A percentile compares a stretch with the other conserved stretches of the same genome.
Evolutionary conservation across 495 filamentous ascomycete genomes (phyloP).

Genomic region (Lineolata rhizophorae): DNA sequence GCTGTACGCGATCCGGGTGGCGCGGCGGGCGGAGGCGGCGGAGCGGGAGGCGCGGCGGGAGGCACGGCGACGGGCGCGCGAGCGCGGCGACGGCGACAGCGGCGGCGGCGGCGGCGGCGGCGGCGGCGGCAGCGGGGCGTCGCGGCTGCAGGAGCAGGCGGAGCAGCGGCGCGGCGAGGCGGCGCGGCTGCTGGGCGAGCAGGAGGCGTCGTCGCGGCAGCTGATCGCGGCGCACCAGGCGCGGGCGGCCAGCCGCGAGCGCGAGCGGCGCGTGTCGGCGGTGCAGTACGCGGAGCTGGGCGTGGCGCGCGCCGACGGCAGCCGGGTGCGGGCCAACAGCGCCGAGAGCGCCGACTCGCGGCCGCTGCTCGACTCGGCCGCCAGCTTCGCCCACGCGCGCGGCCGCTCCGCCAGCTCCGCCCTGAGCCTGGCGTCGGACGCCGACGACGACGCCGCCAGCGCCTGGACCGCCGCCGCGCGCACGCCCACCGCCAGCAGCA

Average conservation of each 20-base stretch:
- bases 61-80: slow-evolving; percentile 43
- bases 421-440: not conserved
- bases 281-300: slow-evolving; percentile 77
- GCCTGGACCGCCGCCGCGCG: not conserved
- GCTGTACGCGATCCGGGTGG: slow-evolving; percentile 60
- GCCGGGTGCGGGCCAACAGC: slow-evolving; percentile 37
- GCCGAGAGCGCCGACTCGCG: slow-evolving; percentile 1
- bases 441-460: not conserved
- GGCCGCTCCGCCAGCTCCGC: not conserved
- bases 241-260: slow-evolving; percentile 17
- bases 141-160: slow-evolving; percentile 30
- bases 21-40: slow-evolving; percentile 49
- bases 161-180: slow-evolving; percentile 17
- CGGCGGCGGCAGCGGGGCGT: slow-evolving; percentile 40
- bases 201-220: slow-evolving; percentile 2
- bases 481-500: not conserved
- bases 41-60: slow-evolving; percentile 56
- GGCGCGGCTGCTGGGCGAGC: slow-evolving; percentile 9
- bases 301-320: slow-evolving; percentile 72
- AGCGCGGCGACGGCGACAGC: slow-evolving; percentile 38
- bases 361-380: slow-evolving; percentile 1
- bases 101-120: too few species aligned
- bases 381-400: not conserved
- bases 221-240: slow-evolving; percentile 46
- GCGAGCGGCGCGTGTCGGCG: slow-evolving; percentile 55